phyloP scores from a whole-genome alignment of 2,329 filamentous ascomycete species.

The Nigrospora sphaerica region DNA sequence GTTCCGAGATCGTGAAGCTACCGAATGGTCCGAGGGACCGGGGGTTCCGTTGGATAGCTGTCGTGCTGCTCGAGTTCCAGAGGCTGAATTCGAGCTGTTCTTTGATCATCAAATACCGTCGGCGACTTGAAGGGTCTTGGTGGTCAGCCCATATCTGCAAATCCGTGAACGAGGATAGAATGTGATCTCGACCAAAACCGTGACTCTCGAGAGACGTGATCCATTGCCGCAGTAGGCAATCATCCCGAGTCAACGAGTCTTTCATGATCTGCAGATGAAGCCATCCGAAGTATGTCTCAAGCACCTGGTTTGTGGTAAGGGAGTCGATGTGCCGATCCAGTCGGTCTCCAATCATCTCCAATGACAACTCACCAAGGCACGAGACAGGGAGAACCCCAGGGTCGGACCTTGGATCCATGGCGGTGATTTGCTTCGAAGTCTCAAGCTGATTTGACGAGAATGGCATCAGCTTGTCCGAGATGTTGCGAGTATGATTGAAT shows the following conservation, averaged over 20 bases:
- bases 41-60: too few species aligned
- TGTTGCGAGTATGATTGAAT: too few species aligned
- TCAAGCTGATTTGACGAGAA: too few species aligned
- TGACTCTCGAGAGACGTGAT: conserved; percentile 10
- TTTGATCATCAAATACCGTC: conserved; percentile 17
- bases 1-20: too few species aligned
- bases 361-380: conserved; percentile 6
- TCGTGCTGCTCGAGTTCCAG: too few species aligned
- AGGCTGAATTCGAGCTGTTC: conserved; percentile 8
- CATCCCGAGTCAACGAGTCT: conserved; percentile 10
- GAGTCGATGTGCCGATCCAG: conserved; percentile 2
- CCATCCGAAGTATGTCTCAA: conserved; percentile 16
- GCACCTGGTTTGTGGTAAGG: conserved; percentile 5
- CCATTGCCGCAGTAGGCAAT: conserved; percentile 11
- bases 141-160: conserved; percentile 13
- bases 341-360: conserved; percentile 9
- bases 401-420: conserved; percentile 10
- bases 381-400: conserved; percentile 3
- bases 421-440: too few species aligned
- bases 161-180: conserved; percentile 11
- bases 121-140: conserved; percentile 14
- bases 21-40: too few species aligned
- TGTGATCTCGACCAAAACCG: conserved; percentile 8
- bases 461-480: too few species aligned
- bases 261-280: conserved; percentile 16